phyloP scores from a whole-genome alignment of 2,329 filamentous ascomycete genomes.

The Botrytis pseudocinerea region DNA sequence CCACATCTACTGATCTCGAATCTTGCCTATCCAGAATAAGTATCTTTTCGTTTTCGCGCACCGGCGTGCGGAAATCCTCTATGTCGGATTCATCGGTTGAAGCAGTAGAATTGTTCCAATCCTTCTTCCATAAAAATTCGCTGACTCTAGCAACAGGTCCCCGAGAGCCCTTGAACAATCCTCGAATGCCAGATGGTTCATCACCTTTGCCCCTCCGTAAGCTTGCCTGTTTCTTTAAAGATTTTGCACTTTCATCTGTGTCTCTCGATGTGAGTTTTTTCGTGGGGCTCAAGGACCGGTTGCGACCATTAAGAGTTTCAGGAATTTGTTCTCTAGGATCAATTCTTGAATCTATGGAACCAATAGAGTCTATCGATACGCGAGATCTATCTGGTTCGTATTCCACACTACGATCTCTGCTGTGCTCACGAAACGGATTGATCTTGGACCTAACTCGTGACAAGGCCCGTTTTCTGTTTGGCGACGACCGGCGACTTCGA shows the following conservation, averaged over 20 bases:
- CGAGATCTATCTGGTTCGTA: slow-evolving; percentile 34
- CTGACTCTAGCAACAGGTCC: slow-evolving; percentile 63
- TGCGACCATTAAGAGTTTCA: slow-evolving; percentile 26
- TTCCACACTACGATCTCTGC: slow-evolving; percentile 53
- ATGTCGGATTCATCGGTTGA: slow-evolving; percentile 50
- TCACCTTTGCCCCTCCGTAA: slow-evolving; percentile 47
- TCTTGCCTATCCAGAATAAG: slow-evolving; percentile 27
- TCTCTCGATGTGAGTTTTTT: slow-evolving; percentile 43
- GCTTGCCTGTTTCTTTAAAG: slow-evolving; percentile 52
- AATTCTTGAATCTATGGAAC: slow-evolving; percentile 16
- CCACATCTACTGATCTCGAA: slow-evolving; percentile 7
- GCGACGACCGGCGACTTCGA: slow-evolving; percentile 63
- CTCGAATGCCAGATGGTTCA: slow-evolving; percentile 60
- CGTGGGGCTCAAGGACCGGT: slow-evolving; percentile 43
- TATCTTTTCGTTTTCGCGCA: slow-evolving; percentile 44
- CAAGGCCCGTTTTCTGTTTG: slow-evolving; percentile 56
- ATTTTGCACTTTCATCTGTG: slow-evolving; percentile 51
- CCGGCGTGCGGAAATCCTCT: slow-evolving; percentile 46
- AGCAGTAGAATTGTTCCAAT: slow-evolving; percentile 49
- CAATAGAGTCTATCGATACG: slow-evolving; percentile 21
- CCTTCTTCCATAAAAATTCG: slow-evolving; percentile 60
- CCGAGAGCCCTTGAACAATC: slow-evolving; percentile 75
- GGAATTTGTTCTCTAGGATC: slow-evolving; percentile 35
- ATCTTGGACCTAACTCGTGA: slow-evolving; percentile 45
- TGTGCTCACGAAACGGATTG: slow-evolving; percentile 40